Percentiles rank a stretch among this genome's conserved stretches.
Evolutionary conservation across 1,284 basidiomycete species (phyloP).

Genomic region (Hortiboletus rubellus): DNA sequence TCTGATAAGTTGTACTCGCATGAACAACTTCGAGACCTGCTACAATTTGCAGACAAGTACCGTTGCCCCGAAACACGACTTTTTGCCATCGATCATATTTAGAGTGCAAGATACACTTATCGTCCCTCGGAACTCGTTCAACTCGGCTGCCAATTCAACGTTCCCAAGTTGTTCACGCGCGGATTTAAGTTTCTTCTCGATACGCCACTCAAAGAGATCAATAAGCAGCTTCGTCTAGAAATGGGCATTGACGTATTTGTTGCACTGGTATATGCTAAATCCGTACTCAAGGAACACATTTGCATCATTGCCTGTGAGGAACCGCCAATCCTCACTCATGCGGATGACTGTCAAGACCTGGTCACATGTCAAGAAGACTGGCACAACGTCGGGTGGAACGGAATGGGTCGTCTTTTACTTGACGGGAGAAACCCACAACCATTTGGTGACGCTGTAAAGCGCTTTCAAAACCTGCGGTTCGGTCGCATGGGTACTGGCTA

Average conservation of each 20-base stretch:
- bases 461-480: neutral
- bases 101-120: neutral
- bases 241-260: conserved; percentile 9
- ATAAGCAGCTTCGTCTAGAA: neutral
- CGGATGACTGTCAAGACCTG: neutral
- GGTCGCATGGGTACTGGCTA: neutral
- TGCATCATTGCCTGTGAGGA: conserved; percentile 1
- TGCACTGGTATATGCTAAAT: conserved; percentile 1
- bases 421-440: no score
- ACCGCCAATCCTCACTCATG: conserved; percentile 4
- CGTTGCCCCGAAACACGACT: neutral
- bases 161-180: neutral
- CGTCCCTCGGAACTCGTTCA: neutral
- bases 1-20: neutral
- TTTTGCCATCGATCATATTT: neutral
- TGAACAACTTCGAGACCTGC: neutral
- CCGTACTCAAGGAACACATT: neutral
- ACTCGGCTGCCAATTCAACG: neutral
- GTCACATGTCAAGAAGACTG: conserved; percentile 9
- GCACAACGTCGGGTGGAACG: conserved; percentile 17
- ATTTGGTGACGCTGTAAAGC: neutral
- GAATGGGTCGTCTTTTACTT: conserved; percentile 6
- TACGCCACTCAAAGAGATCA: neutral
- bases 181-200: neutral
- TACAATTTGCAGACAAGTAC: conserved; percentile 10